These are phyloP conservation scores for Centaurea solstitialis DNA, from an alignment of 129 eudicot species.

Conservation along the genomic window DNA sequence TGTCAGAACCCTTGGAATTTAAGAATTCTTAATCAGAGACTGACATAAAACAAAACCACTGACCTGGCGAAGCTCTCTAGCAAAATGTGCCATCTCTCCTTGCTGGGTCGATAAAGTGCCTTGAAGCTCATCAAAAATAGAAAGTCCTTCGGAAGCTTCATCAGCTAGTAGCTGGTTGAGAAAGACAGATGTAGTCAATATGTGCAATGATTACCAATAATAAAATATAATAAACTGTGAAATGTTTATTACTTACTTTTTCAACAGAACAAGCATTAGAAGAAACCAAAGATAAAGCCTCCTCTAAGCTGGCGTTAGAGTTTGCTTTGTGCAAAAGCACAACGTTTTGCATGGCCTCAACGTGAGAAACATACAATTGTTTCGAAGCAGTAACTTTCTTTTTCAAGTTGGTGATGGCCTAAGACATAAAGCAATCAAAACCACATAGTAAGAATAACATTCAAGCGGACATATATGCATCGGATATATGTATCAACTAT, in stretches of 20 bases:
- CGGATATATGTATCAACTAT: no score
- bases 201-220: background rate
- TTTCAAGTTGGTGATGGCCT: conserved; percentile 67
- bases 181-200: background rate
- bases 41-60: background rate
- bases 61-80: conserved; percentile 91
- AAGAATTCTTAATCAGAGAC: background rate
- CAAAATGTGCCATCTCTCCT: conserved; percentile 79
- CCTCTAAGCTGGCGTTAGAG: conserved; percentile 74
- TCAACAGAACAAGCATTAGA: conserved; percentile 53
- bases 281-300: conserved; percentile 54
- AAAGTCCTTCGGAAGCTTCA: conserved; percentile 57
- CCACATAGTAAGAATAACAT: background rate
- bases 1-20: background rate
- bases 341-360: conserved; percentile 84
- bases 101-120: conserved; percentile 66
- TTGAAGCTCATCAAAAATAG: conserved; percentile 68
- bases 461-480: background rate
- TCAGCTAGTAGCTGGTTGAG: conserved; percentile 50
- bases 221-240: background rate
- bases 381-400: conserved; percentile 58
- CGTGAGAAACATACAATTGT: conserved; percentile 62
- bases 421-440: conserved; percentile 4
- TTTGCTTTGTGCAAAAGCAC: conserved; percentile 71
- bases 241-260: conserved; percentile 47